Base-by-base conservation (phyloP, 2,329 filamentous ascomycete genomes). In the Colletotrichum tropicale region DNA sequence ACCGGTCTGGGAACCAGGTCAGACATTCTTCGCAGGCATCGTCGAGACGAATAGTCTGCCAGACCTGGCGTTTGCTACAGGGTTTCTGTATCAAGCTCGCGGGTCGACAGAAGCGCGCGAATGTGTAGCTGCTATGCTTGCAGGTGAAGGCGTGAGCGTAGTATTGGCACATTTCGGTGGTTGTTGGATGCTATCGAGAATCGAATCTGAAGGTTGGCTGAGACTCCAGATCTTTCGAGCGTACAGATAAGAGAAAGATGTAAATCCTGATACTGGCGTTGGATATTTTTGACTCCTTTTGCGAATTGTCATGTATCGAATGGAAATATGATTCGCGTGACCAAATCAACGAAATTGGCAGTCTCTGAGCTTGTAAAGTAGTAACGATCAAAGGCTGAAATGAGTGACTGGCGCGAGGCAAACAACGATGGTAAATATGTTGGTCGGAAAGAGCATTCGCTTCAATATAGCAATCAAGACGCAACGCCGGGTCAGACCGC, bases 91-190 rank as follows among this genome's bases (percentile, higher is more conserved):
- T 84, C 66, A 85, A 79, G 75, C 78, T 80, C 62, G 84, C 84
- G 3, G 82, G 79, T 26, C 78, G 77, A 79, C 84, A 85, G 79
- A 82, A 84, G 78, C 81, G 79, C 66, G 84, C 84, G 61, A 85
- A 85, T 68, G 79, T 81, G 76, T 81, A 81, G 43, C 78, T 78
- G 66, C 80, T 76, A 80, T 85, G 83, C 70, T 82, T 82, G 81
- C 84, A 85, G 65, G 77, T 75, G 78, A 83, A 84, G 48, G 78
- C 79, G 77, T 85, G 83, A 75, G 83, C 84, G 80, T 85, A 85
- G 79, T 85, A 85, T 66, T 82, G 81, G 76, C 84, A 85, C 84
- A 85, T 85, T 15, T 36, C 79, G 76, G 56, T 26, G 18, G 18
- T 30, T 18, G 15, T n/a, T 36, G 34, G 6, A 30, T 36, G 26